phyloP scores from a whole-genome alignment of 2,329 filamentous ascomycete species.

The Lachnum nothofagi region DNA sequence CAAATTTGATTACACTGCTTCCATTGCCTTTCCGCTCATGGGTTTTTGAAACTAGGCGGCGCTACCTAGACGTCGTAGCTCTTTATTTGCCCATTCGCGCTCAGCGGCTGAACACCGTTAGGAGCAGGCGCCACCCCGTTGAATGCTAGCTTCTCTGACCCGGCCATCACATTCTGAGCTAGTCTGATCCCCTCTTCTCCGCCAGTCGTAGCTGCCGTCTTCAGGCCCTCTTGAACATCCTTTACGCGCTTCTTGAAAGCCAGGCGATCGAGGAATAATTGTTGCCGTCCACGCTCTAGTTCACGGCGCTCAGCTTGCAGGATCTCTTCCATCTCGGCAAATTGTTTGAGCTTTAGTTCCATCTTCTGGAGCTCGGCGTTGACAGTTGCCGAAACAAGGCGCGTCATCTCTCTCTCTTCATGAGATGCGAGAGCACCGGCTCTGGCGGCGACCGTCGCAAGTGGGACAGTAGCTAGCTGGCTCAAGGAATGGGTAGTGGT shows the following conservation, averaged over 20 bases:
- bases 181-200: slow-evolving; percentile 33
- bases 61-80: slow-evolving; percentile 32
- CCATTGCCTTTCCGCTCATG: slow-evolving; percentile 5
- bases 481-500: slow-evolving; percentile 44
- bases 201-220: slow-evolving; percentile 40
- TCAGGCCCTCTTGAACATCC: slow-evolving; percentile 74
- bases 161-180: slow-evolving; percentile 31
- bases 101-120: slow-evolving; percentile 49
- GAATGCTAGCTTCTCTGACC: slow-evolving; percentile 47
- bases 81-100: slow-evolving; percentile 51
- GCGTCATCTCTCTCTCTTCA: slow-evolving; percentile 94
- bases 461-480: slow-evolving; percentile 68
- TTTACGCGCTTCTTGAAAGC: slow-evolving; percentile 83
- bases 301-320: slow-evolving; percentile 89
- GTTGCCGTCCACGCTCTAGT: slow-evolving; percentile 83
- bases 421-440: slow-evolving; percentile 86
- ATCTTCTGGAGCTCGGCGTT: slow-evolving; percentile 95
- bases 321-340: slow-evolving; percentile 90
- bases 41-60: not conserved
- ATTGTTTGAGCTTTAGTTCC: slow-evolving; percentile 91
- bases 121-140: slow-evolving; percentile 39
- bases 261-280: slow-evolving; percentile 87
- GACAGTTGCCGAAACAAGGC: slow-evolving; percentile 83
- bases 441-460: slow-evolving; percentile 81
- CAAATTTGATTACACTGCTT: slow-evolving; percentile 20